phyloP scores from a whole-genome alignment of 2,329 filamentous ascomycete species.

The Xylariaceae sp. region DNA sequence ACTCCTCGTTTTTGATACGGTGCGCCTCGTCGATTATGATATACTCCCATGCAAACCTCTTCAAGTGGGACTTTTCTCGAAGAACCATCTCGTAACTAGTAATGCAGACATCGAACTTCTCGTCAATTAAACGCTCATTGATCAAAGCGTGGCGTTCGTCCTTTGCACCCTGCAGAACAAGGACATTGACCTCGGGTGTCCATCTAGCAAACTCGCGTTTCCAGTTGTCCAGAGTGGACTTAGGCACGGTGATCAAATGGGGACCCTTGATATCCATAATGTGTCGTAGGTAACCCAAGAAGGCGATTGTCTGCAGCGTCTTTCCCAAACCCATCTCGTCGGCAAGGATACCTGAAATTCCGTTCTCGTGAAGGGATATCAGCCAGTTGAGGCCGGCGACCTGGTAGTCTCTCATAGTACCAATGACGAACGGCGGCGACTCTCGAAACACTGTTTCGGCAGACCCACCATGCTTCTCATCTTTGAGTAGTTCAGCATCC shows the following conservation, averaged over 20 bases:
- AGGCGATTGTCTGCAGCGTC: slow-evolving; percentile 95
- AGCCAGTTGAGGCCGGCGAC: slow-evolving; percentile 96
- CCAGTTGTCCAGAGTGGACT: slow-evolving; percentile 98
- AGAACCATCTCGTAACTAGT: slow-evolving; percentile 99
- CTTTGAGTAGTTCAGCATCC: slow-evolving; percentile 84
- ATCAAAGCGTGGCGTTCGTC: slow-evolving; percentile 89
- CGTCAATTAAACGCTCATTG: slow-evolving; percentile 85
- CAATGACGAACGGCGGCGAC: slow-evolving; percentile 85
- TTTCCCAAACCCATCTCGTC: slow-evolving; percentile 99
- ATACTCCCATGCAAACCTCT: slow-evolving; percentile 99
- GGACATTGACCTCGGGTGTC: slow-evolving; percentile 93
- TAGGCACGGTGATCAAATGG: slow-evolving; percentile 89
- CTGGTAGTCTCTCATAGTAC: slow-evolving; percentile 95
- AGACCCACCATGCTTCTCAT: slow-evolving; percentile 85
- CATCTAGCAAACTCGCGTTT: slow-evolving; percentile 90
- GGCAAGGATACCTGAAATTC: slow-evolving; percentile 95
- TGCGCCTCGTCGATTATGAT: slow-evolving; percentile 99
- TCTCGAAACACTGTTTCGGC: slow-evolving; percentile 92
- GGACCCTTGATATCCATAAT: slow-evolving; percentile 87
- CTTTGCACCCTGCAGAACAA: slow-evolving; percentile 93
- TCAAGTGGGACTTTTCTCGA: slow-evolving; percentile 89
- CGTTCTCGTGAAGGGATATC: slow-evolving; percentile 96
- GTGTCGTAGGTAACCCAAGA: slow-evolving; percentile 91
- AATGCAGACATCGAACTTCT: slow-evolving; percentile 97
- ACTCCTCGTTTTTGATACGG: slow-evolving; percentile 99